Percentiles rank a stretch among this genome's conserved stretches.
Conservation (phyloP, 495 filamentous ascomycete genomes). For the Aspergillus kassunensis region DNA sequence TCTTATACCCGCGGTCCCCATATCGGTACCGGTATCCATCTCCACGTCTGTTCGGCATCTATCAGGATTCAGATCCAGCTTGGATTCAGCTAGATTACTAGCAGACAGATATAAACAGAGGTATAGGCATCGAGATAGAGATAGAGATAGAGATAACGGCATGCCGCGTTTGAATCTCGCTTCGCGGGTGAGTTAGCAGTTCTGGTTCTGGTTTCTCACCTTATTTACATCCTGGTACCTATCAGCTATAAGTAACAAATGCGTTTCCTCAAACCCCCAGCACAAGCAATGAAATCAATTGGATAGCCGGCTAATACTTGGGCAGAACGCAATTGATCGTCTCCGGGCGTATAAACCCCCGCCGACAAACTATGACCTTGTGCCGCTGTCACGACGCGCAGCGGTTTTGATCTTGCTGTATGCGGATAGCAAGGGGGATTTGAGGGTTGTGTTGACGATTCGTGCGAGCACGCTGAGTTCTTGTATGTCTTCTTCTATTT, state of each 20-base stretch:
- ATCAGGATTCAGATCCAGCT: too few species aligned
- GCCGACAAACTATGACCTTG: constrained; percentile 54
- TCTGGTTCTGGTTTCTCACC: too few species aligned
- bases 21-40: not conserved
- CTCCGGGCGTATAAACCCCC: constrained; percentile 66
- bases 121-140: too few species aligned
- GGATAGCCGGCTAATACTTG: not conserved
- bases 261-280: too few species aligned
- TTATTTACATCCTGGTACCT: too few species aligned
- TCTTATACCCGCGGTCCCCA: not conserved
- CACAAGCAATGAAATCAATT: too few species aligned
- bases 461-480: constrained; percentile 68
- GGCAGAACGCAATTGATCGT: constrained; percentile 70
- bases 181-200: constrained; percentile 30
- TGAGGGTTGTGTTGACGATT: constrained; percentile 83
- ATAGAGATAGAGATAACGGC: too few species aligned
- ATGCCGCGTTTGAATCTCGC: constrained; percentile 36
- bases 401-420: constrained; percentile 84
- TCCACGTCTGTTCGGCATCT: not conserved
- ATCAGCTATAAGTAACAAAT: too few species aligned
- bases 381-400: constrained; percentile 69
- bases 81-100: too few species aligned
- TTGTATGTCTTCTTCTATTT: constrained; percentile 32
- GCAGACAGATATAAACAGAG: too few species aligned
- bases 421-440: constrained; percentile 69